A percentile compares a stretch with the other conserved stretches of the same genome.
Evolutionary conservation across 2,329 filamentous ascomycete genomes (phyloP).

Genomic region (Curvularia sp.): DNA sequence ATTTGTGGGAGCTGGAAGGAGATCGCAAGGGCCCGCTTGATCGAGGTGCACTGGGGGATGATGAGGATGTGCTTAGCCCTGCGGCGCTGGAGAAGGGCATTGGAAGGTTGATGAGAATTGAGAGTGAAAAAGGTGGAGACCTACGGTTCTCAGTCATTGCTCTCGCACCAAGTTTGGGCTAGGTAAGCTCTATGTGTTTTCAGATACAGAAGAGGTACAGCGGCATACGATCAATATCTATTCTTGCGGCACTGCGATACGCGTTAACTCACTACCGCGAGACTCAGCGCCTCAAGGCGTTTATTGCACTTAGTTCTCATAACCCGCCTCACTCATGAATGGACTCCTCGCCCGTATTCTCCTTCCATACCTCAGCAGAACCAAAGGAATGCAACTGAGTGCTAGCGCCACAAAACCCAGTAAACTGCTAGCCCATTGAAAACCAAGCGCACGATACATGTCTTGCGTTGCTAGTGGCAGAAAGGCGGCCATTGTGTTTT

Average conservation of each 20-base stretch:
- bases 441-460: conserved; percentile 58
- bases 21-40: conserved; percentile 55
- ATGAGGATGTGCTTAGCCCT: conserved; percentile 55
- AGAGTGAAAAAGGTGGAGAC: conserved; percentile 48
- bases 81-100: conserved; percentile 53
- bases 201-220: not conserved
- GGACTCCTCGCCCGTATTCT: conserved; percentile 50
- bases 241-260: not conserved
- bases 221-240: not conserved
- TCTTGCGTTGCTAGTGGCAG: conserved; percentile 56
- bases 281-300: not conserved
- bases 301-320: conserved; percentile 5
- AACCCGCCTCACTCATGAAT: conserved; percentile 47
- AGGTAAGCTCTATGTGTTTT: not conserved
- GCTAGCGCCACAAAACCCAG: conserved; percentile 55
- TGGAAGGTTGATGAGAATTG: conserved; percentile 47
- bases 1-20: conserved; percentile 58
- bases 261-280: not conserved
- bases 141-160: conserved; percentile 56
- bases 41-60: conserved; percentile 49
- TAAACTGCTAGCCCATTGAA: conserved; percentile 58
- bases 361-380: conserved; percentile 53
- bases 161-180: conserved; percentile 34
- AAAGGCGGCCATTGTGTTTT: conserved; percentile 59
- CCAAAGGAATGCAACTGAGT: conserved; percentile 55